phyloP scores from a whole-genome alignment of 192 early-diverging fungal genomes.

The Coemansia sp. region DNA sequence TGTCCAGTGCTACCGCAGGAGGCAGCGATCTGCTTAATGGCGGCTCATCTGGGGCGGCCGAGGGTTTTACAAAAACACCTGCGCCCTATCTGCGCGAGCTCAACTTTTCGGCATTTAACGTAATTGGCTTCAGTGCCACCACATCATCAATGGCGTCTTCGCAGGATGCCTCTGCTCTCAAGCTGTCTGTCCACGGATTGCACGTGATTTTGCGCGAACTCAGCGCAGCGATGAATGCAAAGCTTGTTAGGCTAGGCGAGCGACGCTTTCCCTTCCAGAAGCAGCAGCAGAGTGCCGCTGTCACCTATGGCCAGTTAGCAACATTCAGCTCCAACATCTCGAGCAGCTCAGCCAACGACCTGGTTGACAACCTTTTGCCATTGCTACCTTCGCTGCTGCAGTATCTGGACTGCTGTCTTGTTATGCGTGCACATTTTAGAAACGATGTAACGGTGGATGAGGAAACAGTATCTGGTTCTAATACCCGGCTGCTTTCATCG shows the following conservation, averaged over 20 bases:
- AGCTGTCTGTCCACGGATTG: constrained; percentile 24
- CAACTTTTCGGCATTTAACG: constrained; percentile 38
- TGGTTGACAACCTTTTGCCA: constrained; percentile 27
- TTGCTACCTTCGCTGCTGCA: constrained; percentile 41
- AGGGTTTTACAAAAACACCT: constrained; percentile 23
- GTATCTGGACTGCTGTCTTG: constrained; percentile 36
- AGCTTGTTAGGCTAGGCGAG: constrained; percentile 39
- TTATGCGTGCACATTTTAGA: constrained; percentile 18
- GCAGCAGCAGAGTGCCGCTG: background rate
- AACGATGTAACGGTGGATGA: constrained; percentile 19
- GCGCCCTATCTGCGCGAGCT: constrained; percentile 41
- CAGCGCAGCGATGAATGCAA: constrained; percentile 14
- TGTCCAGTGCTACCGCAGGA: background rate
- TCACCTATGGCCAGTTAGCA: constrained; percentile 14
- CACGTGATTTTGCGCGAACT: constrained; percentile 38
- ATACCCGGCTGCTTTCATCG: background rate
- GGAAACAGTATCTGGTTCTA: too few relatives aligned
- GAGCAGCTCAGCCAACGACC: constrained; percentile 24
- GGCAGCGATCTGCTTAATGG: background rate
- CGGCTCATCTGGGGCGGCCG: background rate
- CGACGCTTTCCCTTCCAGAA: constrained; percentile 20
- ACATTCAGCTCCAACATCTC: constrained; percentile 47
- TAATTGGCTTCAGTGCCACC: constrained; percentile 11
- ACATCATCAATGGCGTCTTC: background rate
- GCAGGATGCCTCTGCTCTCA: constrained; percentile 5